Base-by-base conservation (phyloP, 768 basidiomycete genomes). In the Pisolithus sp. region DNA sequence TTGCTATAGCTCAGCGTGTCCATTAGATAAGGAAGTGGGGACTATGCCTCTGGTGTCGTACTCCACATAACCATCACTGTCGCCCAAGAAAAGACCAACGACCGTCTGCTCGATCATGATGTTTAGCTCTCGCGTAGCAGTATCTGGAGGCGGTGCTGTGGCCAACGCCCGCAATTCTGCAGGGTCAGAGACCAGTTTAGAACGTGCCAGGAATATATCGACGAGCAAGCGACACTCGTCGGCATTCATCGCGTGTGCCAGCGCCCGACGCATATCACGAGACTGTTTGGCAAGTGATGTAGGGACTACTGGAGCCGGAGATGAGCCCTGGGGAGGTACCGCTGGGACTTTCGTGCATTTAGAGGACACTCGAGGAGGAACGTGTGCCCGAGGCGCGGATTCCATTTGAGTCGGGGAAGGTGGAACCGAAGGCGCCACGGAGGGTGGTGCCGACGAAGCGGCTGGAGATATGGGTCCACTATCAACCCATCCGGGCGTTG, bases 151-250 rank as follows among this genome's bases (percentile, higher is more conserved):
- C 23, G 72, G 64, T 21, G 71, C 65, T 48, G 66, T 62, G 12
- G 71, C 58, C 42, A 65, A 63, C 10, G 63, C 61, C 28, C 66
- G 65, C 20, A 50, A 49, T 39, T 55, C 44, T 60, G 69, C 62
- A 23, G 64, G 54, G 30, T 72, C 69, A 20, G 63, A 20, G 10
- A 68, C 49, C 41, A 75, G 74, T 17, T 80, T 81, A 48, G 76
- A 76, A 56, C 81, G 82, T 12, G 81, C 76, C 52, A 95, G 72
- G 70, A 89, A 86, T 74, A 91, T 87, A 56, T 90, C 85, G 26
- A 92, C 75, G 51, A 94, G 82, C 40, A 93, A 72, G 47, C 88
- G 86, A 63, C 91, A 93, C 71, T 95, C 93, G 53, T 85, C 82
- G 43, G 79, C 86, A 40, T 76, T 82, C 2, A 85, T 85, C 13